Evolutionary conservation across 345 rosid species (phyloP).

Genomic region (Bruguiera parviflora): DNA sequence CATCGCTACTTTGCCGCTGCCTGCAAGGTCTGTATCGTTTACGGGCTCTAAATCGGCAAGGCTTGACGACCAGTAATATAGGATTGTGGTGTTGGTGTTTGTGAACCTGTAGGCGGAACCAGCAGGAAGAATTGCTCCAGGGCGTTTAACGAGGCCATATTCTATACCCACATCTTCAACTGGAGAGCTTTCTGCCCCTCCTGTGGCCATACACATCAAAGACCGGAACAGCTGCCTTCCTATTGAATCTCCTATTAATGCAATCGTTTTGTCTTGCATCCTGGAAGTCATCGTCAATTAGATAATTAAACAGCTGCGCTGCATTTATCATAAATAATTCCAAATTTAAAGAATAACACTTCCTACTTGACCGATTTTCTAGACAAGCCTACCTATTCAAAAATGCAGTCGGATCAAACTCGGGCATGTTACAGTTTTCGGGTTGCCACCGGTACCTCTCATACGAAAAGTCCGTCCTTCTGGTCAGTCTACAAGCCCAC

Average conservation of each 20-base stretch:
- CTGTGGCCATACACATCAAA: conserved; percentile 72
- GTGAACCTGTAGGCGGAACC: conserved; percentile 67
- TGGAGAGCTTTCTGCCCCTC: conserved; percentile 48
- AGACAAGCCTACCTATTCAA: conserved; percentile 42
- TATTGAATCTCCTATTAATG: conserved; percentile 82
- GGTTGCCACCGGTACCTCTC: conserved; percentile 74
- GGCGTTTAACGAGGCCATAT: conserved; percentile 52
- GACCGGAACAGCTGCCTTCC: conserved; percentile 80
- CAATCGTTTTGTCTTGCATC: conserved; percentile 74
- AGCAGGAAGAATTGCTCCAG: conserved; percentile 58
- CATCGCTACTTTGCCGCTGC: background rate
- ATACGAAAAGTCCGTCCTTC: conserved; percentile 57
- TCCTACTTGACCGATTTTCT: background rate
- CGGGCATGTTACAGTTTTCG: conserved; percentile 51
- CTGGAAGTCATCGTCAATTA: conserved; percentile 29
- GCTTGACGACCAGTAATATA: conserved; percentile 3
- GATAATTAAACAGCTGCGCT: no score
- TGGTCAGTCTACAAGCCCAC: conserved; percentile 71
- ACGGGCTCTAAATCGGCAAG: background rate
- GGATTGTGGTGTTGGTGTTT: conserved; percentile 6
- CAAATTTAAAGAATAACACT: no score
- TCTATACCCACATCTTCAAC: conserved; percentile 60
- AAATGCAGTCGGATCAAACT: conserved; percentile 56
- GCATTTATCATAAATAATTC: no score
- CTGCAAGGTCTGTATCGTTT: background rate